Evolutionary conservation across 1,284 basidiomycete species (phyloP), one percentile per base, ranked within the genome.

Genomic region (Ganoderma resinaceum): DNA sequence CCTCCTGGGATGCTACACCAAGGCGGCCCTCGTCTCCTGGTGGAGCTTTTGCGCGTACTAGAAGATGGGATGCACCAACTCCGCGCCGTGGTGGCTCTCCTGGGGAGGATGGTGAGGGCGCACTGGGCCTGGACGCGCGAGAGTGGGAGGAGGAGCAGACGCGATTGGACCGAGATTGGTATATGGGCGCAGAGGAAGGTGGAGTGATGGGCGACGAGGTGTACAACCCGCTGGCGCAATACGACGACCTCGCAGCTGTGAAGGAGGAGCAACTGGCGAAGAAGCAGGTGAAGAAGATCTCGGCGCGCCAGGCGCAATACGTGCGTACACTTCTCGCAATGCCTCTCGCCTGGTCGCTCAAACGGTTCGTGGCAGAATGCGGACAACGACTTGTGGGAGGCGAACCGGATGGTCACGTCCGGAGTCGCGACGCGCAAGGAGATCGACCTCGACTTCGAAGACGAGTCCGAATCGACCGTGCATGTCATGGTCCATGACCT

Each of bases 341-440:
- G 42, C 66, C 46, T 46, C 49, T 11, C 16, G 20, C 69, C n/a
- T 37, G 46, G 55, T n/a, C 43, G 37, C 66, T 73, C 33, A 73
- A 65, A 58, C 42, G 43, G 61, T 12, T 62, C 46, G 9, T 16
- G 59, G 2, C 76, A 96, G 94, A 98, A 98, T 75, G 95, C 95
- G 29, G 98, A 99, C 79, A 97, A 97, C 74, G 97, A 99, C 74
- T 84, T 97, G 1, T 99, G 98, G 98, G 98, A 99, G 83, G 94
- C 94, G 8, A 99, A 99, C 76, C 94, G 97, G 76, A 95, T 99
- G 91, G 86, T 96, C 14, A 96, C 95, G 0, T 98, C 97, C 16
- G 98, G 98, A 76, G 92, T 99, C 18, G 94, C 95, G 1, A 95
- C 95, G 5, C 90, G 94, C 38, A 92, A 90, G 70, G 86, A 90